phyloP scores from a whole-genome alignment of 2,329 filamentous ascomycete genomes.

The Cladophialophora exuberans region DNA sequence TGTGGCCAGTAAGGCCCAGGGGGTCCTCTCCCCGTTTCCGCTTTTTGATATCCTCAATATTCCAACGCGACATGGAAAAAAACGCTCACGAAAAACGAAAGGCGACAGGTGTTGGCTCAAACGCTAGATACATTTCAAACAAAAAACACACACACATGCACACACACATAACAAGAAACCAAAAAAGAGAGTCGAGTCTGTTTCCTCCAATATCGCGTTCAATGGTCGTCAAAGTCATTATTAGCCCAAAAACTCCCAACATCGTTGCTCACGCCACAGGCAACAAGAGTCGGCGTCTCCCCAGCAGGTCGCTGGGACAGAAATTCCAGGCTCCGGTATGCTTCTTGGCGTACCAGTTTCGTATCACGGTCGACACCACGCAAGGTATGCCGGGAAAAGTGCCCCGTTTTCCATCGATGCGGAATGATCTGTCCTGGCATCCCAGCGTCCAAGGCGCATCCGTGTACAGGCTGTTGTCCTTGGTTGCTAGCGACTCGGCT shows the following conservation, averaged over 20 bases:
- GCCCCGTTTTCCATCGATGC: slow-evolving; percentile 24
- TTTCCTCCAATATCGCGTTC: background rate
- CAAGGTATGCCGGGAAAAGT: slow-evolving; percentile 21
- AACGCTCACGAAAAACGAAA: no score
- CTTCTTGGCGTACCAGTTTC: slow-evolving; percentile 28
- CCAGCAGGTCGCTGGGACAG: slow-evolving; percentile 30
- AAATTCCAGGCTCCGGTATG: slow-evolving; percentile 31
- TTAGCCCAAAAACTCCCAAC: background rate
- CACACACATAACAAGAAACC: no score
- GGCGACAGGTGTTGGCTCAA: slow-evolving; percentile 9
- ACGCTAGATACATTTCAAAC: slow-evolving; percentile 17
- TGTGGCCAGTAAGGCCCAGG: no score
- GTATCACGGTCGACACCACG: slow-evolving; percentile 21
- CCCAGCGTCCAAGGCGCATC: slow-evolving; percentile 28
- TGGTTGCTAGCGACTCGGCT: slow-evolving; percentile 22
- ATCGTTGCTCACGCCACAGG: slow-evolving; percentile 3
- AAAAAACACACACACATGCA: no score
- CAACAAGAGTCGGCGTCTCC: slow-evolving; percentile 21
- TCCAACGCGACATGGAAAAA: no score
- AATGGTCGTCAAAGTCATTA: slow-evolving; percentile 7
- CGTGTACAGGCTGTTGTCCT: slow-evolving; percentile 22
- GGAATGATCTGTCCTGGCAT: slow-evolving; percentile 33
- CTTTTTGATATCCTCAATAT: no score
- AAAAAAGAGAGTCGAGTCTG: background rate
- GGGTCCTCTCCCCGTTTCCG: no score